Evolutionary conservation across 1,284 basidiomycete species (phyloP).

Genomic region (Pseudozyma thailandica): DNA sequence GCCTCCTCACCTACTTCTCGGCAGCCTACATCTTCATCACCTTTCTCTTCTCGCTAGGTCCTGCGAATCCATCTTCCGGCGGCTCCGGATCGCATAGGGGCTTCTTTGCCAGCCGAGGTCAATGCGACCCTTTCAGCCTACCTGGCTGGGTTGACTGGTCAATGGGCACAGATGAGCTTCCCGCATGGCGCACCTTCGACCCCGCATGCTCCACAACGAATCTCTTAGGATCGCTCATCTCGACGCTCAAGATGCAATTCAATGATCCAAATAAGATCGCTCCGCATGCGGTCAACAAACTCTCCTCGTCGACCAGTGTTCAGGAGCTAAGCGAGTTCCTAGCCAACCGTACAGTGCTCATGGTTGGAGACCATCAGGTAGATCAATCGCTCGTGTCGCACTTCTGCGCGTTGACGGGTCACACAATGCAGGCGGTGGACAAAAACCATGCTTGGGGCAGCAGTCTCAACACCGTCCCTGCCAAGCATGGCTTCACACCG

Average conservation of each 20-base stretch:
- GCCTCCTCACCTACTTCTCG: slow-evolving; percentile 34
- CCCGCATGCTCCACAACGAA: slow-evolving; percentile 43
- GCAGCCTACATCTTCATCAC: slow-evolving; percentile 28
- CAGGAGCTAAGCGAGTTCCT: slow-evolving; percentile 58
- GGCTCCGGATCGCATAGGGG: slow-evolving; percentile 13
- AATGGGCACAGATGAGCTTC: slow-evolving; percentile 38
- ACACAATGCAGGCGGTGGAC: slow-evolving; percentile 63
- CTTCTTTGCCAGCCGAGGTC: slow-evolving; percentile 8
- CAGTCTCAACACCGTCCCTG: slow-evolving; percentile 45
- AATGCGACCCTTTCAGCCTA: slow-evolving; percentile 52
- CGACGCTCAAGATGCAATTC: slow-evolving; percentile 28
- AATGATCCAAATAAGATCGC: slow-evolving; percentile 38
- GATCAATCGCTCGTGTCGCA: slow-evolving; percentile 68
- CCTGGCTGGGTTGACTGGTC: slow-evolving; percentile 56
- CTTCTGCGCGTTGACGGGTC: slow-evolving; percentile 68
- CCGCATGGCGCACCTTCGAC: slow-evolving; percentile 55
- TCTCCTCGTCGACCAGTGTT: slow-evolving; percentile 8
- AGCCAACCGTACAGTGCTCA: slow-evolving; percentile 68
- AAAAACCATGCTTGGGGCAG: slow-evolving; percentile 63
- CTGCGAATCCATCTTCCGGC: neutral
- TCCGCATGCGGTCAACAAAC: slow-evolving; percentile 26
- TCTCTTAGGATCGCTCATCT: slow-evolving; percentile 42
- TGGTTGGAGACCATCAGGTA: slow-evolving; percentile 68
- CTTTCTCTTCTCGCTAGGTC: slow-evolving; percentile 33
- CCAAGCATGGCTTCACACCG: slow-evolving; percentile 43